These are phyloP conservation scores for Boletus vinaceobasis DNA, from an alignment of 768 basidiomycete species.

Conservation along the genomic window DNA sequence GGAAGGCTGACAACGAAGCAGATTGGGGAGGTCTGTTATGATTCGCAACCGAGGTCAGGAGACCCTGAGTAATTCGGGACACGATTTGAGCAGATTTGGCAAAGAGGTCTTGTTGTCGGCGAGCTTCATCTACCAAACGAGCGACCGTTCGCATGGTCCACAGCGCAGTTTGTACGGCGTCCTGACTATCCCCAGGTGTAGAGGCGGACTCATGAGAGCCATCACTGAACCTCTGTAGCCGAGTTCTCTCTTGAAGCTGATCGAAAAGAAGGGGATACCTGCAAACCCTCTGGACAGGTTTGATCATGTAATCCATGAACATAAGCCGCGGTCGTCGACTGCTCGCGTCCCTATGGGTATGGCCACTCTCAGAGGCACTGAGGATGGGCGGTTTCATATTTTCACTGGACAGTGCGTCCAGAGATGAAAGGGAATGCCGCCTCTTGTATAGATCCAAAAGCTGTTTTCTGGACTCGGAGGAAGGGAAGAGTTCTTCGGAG, in stretches of 20 bases:
- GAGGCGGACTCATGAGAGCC: not conserved
- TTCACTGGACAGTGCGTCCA: conserved; percentile 40
- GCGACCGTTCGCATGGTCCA: conserved; percentile 77
- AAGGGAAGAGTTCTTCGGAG: conserved; percentile 1
- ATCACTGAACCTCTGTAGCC: not conserved
- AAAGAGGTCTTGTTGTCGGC: conserved; percentile 59
- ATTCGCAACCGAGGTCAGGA: conserved; percentile 27
- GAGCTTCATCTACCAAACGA: conserved; percentile 76
- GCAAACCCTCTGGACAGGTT: conserved; percentile 95
- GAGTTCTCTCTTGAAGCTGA: conserved; percentile 44
- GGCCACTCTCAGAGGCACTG: conserved; percentile 31
- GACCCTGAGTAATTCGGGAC: conserved; percentile 54
- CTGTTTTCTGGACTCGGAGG: conserved; percentile 5
- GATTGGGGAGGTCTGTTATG: conserved; percentile 33
- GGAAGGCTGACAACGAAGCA: conserved; percentile 50
- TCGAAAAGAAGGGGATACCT: conserved; percentile 89
- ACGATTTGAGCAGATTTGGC: conserved; percentile 65
- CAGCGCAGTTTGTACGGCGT: conserved; percentile 42
- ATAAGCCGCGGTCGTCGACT: conserved; percentile 44
- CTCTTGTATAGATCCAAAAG: conserved; percentile 36
- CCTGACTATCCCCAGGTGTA: conserved; percentile 1
- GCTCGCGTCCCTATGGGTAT: conserved; percentile 26
- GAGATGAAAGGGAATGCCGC: conserved; percentile 48
- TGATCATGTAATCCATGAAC: conserved; percentile 89
- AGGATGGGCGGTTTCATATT: conserved; percentile 31